phyloP scores from a whole-genome alignment of 352 stramenopile species.

The Phytopythium chamaehyphon region DNA sequence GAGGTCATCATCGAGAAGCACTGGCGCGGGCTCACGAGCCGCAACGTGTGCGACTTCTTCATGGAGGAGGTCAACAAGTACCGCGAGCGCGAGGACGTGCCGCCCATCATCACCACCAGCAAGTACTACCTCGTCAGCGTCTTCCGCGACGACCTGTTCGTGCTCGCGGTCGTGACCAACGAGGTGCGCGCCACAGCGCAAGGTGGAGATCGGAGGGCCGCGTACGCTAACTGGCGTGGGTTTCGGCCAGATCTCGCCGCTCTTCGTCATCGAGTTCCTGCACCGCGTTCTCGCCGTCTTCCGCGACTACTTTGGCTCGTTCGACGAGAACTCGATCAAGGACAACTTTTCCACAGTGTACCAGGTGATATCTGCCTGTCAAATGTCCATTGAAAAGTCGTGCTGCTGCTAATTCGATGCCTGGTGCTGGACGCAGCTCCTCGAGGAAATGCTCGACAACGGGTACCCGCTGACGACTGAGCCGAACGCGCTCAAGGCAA shows the following conservation, averaged over 20 bases:
- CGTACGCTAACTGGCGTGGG: conserved; percentile 7
- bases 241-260: conserved; percentile 53
- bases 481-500: conserved; percentile 96
- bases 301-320: conserved; percentile 95
- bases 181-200: conserved; percentile 63
- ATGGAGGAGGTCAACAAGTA: conserved; percentile 96
- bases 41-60: conserved; percentile 97
- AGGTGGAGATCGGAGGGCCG: neutral
- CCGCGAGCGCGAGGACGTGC: conserved; percentile 80
- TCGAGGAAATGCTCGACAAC: conserved; percentile 98
- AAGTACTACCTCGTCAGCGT: conserved; percentile 92
- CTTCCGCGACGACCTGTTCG: conserved; percentile 93
- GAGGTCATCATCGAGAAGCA: conserved; percentile 99
- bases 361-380: conserved; percentile 44
- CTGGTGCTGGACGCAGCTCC: too few relatives aligned
- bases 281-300: conserved; percentile 96
- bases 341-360: conserved; percentile 98
- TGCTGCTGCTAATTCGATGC: too few relatives aligned
- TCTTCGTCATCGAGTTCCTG: conserved; percentile 96
- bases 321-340: conserved; percentile 96
- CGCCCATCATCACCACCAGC: conserved; percentile 83
- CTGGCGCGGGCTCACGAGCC: conserved; percentile 93
- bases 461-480: conserved; percentile 97
- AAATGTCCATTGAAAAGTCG: neutral
- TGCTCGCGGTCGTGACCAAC: conserved; percentile 92